Evolutionary conservation across 2,329 filamentous ascomycete genomes (phyloP), one percentile per base, ranked within the genome.

Genomic region (Claviceps sp.): DNA sequence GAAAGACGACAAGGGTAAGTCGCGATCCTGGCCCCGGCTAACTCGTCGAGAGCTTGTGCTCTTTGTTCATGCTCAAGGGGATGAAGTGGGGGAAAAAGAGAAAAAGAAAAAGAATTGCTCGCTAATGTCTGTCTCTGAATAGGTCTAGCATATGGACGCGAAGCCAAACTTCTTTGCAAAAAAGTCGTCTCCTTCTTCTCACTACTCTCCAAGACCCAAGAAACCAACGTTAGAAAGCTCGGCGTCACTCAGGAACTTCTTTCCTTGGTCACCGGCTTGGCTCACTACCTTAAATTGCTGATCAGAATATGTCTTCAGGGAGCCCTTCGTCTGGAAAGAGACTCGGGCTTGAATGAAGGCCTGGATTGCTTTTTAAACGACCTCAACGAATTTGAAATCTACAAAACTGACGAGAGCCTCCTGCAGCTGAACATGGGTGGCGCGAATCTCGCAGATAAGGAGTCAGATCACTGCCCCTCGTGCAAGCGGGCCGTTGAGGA

Each of bases 161-260:
- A 98, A 72, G 87, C 93, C n/a, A 98, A 98, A 69, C 76, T 98
- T 49, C 80, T 98, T n/a, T 98, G 93, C 75, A 98, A 98, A 70
- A 98, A 98, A 69, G 95, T 98, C 51, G 93, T 98, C 5, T 88
- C 91, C 26, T 98, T 98, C 73, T 98, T 98, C 67, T 89, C 89
- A 13, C 74, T 98, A 17, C 76, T 98, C 8, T 95, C 91, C 5
- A 95, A 95, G 67, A 93, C 90, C 1, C 91, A 97, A 64, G 90
- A 96, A 62, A 88, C 84, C 8, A 87, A 85, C n/a, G 82, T 87
- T 40, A 80, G 88, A 53, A 93, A 96, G 65, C 80, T 97, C 43
- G 93, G 93, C 44, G 93, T 98, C 37, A 98, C 93, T 8, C 93
- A 98, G 66, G 93, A 98, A 66, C 77, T 98, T n/a, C 72, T 98